Evolutionary conservation across 169 alveolate genomes (phyloP).

Genomic region (Cyclospora cayetanensis): DNA sequence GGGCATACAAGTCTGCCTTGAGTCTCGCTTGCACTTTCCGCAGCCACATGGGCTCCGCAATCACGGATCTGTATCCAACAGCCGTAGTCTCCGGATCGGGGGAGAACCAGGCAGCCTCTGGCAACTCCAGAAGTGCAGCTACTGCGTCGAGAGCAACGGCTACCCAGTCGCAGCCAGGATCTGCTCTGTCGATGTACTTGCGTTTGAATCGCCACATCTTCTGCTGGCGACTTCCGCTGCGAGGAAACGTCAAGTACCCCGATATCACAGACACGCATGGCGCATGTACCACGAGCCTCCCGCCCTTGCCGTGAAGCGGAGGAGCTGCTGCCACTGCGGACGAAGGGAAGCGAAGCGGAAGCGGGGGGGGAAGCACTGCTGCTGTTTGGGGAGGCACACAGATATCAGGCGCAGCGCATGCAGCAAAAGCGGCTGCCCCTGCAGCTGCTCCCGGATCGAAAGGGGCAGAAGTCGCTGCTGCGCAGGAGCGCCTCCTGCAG

Average conservation of each 20-base stretch:
- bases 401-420: not conserved
- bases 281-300: not conserved
- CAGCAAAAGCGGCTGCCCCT: constrained; percentile 19
- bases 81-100: constrained; percentile 79
- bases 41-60: constrained; percentile 81
- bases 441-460: constrained; percentile 5
- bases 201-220: constrained; percentile 68
- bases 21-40: constrained; percentile 77
- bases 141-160: constrained; percentile 80
- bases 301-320: not conserved
- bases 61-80: constrained; percentile 74
- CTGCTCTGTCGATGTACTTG: constrained; percentile 54
- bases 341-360: not conserved
- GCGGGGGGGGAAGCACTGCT: not conserved
- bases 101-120: constrained; percentile 80
- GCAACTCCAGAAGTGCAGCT: constrained; percentile 79
- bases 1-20: constrained; percentile 66
- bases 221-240: constrained; percentile 49
- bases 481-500: not conserved
- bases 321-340: constrained; percentile 18
- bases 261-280: not conserved
- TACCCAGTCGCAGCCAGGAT: constrained; percentile 73
- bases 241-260: not conserved
- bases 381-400: not conserved
- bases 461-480: not conserved